Evolutionary conservation across 179 eudicot species (phyloP).

Genomic region (Spergularia azorica): DNA sequence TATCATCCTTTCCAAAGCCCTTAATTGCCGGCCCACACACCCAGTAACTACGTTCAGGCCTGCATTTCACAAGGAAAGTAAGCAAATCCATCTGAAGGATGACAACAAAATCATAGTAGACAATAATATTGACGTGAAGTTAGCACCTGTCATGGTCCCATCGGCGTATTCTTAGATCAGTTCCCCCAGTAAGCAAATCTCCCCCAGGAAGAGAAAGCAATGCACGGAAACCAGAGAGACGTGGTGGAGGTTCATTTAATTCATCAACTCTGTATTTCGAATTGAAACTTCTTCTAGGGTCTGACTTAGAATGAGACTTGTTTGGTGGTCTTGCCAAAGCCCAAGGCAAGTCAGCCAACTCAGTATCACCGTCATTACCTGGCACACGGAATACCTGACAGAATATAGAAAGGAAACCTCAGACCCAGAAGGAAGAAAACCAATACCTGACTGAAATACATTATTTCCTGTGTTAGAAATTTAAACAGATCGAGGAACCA

Average conservation of each 20-base stretch:
- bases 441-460: too few relatives aligned
- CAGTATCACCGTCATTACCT: conserved; percentile 67
- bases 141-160: conserved; percentile 93
- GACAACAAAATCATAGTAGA: too few relatives aligned
- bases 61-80: conserved; percentile 36
- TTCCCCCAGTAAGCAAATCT: conserved; percentile 91
- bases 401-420: conserved; percentile 12
- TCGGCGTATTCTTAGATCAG: conserved; percentile 93
- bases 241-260: conserved; percentile 81
- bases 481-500: not conserved
- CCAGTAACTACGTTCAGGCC: conserved; percentile 89
- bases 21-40: conserved; percentile 87
- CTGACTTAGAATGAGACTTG: conserved; percentile 65
- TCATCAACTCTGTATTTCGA: conserved; percentile 85
- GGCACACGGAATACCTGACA: conserved; percentile 72
- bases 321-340: conserved; percentile 75
- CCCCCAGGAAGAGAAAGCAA: conserved; percentile 97
- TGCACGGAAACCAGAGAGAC: conserved; percentile 88
- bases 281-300: conserved; percentile 57
- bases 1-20: conserved; percentile 79
- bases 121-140: conserved; percentile 27
- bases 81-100: too few relatives aligned
- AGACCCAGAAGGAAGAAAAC: not conserved
- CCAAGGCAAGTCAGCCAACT: conserved; percentile 75
- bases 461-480: too few relatives aligned